A percentile compares a stretch with the other conserved stretches of the same genome.
Evolutionary conservation across 495 filamentous ascomycete species (phyloP).

Genomic region (Podospora pseudocomata): DNA sequence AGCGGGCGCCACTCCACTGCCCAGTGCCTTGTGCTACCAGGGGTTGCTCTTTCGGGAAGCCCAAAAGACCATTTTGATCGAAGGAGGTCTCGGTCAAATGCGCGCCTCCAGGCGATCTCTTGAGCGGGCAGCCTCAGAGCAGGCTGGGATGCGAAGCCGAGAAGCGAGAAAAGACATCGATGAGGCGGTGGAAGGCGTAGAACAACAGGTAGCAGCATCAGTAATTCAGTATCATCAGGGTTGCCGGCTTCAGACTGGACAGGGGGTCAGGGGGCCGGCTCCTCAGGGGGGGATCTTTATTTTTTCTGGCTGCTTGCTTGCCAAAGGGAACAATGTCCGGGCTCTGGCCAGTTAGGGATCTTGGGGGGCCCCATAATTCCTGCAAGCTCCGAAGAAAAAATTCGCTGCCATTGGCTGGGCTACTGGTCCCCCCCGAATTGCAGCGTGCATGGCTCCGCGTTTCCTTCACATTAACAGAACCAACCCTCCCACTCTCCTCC

Average conservation of each 20-base stretch:
- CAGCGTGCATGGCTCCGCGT: conserved; percentile 27
- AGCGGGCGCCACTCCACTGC: conserved; percentile 11
- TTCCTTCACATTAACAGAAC: conserved; percentile 36
- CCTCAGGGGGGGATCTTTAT: background rate
- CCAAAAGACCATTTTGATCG: background rate
- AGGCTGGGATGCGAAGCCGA: background rate
- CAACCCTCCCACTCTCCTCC: conserved; percentile 31
- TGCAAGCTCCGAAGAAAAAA: conserved; percentile 10
- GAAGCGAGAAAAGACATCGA: background rate
- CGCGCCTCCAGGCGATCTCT: background rate
- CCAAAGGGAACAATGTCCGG: conserved; percentile 13
- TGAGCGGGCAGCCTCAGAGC: background rate
- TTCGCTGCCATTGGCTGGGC: conserved; percentile 14
- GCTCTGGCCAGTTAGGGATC: conserved; percentile 26
- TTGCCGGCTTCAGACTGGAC: background rate
- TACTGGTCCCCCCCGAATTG: conserved; percentile 27
- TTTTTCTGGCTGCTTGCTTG: conserved; percentile 8
- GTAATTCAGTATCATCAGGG: background rate
- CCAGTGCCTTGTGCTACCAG: conserved; percentile 7
- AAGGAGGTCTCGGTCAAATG: conserved; percentile 2
- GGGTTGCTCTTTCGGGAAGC: conserved; percentile 11
- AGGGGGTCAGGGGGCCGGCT: background rate
- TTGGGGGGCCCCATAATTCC: conserved; percentile 20
- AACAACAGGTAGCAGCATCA: no score
- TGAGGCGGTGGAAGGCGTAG: background rate